Base-by-base conservation (phyloP, 169 alveolate genomes). In the Cystoisospora suis region DNA sequence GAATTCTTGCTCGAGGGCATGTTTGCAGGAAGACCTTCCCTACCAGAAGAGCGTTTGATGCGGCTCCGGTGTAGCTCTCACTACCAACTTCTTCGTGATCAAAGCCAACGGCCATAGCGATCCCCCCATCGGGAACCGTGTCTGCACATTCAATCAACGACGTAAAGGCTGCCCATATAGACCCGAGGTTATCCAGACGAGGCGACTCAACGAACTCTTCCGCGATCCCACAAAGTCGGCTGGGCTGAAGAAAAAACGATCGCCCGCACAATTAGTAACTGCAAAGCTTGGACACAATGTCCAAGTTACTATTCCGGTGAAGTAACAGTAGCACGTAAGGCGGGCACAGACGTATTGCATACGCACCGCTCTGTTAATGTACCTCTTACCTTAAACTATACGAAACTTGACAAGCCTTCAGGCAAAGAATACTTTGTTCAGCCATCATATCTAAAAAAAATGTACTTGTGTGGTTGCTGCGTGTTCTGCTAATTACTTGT, bases 1-100 rank as follows among this genome's bases (percentile, higher is more conserved):
- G 29, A 46, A 36, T 3, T 9, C 4, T 12, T 20, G 40, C 12
- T 20, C 17, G 17, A 20, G 29, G 81, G 3, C 12, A 80, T 20
- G 69, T 17, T 6, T 3, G 46, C n/a, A 70, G 81, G 20, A 20
- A 9, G 29, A 20, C 29, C 9, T 17, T 6, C 4, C 93, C 32
- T 61, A 91, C 94, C 93, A 81, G 81, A 36, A 69, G 49, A 32
- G 34, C 40, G 45, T 7, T 38, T 32, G 90, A 95, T 87, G 95
- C 97, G 42, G 99, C 99, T 40, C 99, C 99, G 75, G 97, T 89
- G 70, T 94, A 96, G 72, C 98, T 93, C 89, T 90, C 77, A 75
- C 98, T 94, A n/a, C 99, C 99, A 0, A 96, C 96, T 97, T 92
- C 99, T 92, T 98, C 99, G 90, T 97, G 98, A 94, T 98, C 99